These are phyloP conservation scores for Hippophae gyantsensis DNA, from an alignment of 306 rosid species.

Conservation along the genomic window DNA sequence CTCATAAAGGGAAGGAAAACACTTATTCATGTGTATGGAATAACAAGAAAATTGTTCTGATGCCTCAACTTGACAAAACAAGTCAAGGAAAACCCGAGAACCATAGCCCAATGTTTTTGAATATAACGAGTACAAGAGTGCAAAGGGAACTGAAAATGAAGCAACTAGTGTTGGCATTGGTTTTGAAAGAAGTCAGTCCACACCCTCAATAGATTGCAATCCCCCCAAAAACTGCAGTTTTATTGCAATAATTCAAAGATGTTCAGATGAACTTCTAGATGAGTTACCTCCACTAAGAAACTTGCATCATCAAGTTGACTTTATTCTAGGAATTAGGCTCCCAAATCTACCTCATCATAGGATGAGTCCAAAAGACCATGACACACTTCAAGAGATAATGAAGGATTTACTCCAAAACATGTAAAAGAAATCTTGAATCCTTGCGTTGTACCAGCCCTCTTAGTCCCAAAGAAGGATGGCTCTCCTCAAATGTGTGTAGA, in stretches of 20 bases:
- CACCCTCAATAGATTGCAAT: no score
- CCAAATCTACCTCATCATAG: neutral
- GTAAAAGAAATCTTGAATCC: neutral
- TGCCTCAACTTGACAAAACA: neutral
- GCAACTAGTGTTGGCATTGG: no score
- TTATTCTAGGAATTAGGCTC: neutral
- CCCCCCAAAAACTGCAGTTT: no score
- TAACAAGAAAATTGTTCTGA: neutral
- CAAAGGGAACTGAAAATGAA: no score
- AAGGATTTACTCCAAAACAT: neutral
- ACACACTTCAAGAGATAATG: neutral
- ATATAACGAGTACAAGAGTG: no score
- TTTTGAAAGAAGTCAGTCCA: no score
- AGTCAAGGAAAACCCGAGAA: neutral
- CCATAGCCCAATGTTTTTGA: no score
- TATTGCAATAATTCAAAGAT: neutral
- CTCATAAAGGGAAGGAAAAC: neutral
- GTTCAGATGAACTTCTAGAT: neutral
- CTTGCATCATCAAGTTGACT: neutral
- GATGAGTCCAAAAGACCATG: neutral
- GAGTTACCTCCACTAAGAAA: neutral
- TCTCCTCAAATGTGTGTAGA: neutral
- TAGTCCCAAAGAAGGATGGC: neutral
- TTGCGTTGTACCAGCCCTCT: neutral
- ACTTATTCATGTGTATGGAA: neutral